phyloP scores from a whole-genome alignment of 2,329 filamentous ascomycete genomes.

The Cryphonectria radicalis region DNA sequence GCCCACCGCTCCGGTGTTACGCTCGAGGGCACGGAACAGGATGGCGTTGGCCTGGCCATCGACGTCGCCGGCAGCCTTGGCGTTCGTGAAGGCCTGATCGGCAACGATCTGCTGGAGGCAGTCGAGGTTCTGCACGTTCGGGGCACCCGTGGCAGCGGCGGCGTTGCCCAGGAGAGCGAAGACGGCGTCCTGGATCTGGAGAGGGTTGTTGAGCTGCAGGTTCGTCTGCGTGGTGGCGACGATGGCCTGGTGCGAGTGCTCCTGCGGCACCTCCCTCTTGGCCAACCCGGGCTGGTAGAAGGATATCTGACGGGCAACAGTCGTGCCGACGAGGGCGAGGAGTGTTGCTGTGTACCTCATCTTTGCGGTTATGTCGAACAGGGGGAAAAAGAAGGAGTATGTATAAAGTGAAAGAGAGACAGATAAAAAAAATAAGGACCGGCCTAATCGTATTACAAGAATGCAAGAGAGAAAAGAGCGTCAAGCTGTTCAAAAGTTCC shows the following conservation, averaged over 20 bases:
- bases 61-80: slow-evolving; percentile 46
- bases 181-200: slow-evolving; percentile 50
- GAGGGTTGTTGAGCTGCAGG: slow-evolving; percentile 50
- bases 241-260: slow-evolving; percentile 54
- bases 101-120: slow-evolving; percentile 39
- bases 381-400: background rate
- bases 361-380: slow-evolving; percentile 15
- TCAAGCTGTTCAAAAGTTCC: slow-evolving; percentile 23
- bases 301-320: slow-evolving; percentile 38
- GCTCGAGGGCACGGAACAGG: slow-evolving; percentile 48
- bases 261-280: slow-evolving; percentile 56
- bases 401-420: background rate
- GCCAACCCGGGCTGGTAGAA: slow-evolving; percentile 31
- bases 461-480: slow-evolving; percentile 23
- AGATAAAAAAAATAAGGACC: slow-evolving; percentile 18
- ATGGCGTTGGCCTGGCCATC: slow-evolving; percentile 47
- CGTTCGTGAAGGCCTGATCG: slow-evolving; percentile 53
- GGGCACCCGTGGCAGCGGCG: slow-evolving; percentile 45
- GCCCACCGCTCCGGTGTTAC: slow-evolving; percentile 48
- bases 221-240: slow-evolving; percentile 44
- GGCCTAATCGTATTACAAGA: slow-evolving; percentile 22
- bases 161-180: slow-evolving; percentile 48
- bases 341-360: slow-evolving; percentile 42
- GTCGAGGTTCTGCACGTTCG: slow-evolving; percentile 28
- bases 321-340: slow-evolving; percentile 37